Base-by-base conservation (phyloP, 2,329 filamentous ascomycete genomes). In the Beauveria brongniartii region DNA sequence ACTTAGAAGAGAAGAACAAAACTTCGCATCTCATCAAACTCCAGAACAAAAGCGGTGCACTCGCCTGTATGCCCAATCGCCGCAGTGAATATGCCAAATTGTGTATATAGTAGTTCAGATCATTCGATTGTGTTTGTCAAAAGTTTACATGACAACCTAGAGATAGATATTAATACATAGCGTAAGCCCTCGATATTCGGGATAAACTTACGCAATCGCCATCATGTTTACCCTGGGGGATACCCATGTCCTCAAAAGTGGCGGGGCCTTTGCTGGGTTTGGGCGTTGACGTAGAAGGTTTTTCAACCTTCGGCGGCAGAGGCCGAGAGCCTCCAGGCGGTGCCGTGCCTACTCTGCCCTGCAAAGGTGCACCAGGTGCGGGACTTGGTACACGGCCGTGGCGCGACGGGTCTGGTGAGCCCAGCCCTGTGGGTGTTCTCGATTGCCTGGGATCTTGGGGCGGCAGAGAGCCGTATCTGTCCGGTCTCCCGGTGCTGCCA, bases 241-340 rank as follows among this genome's bases (percentile, higher is more conserved):
- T 93, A 44, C 94, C 94, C 94, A 99, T 99, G 71, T 95, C 92
- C 71, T 97, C 93, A 73, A 99, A 99, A 0, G 94, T 97, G 68
- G 94, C 91, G 1, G 94, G 93, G 12, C 93, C 94, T 70, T 92
- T 90, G 55, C 77, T 75, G 3, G 78, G 65, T 64, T 75, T 72
- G 22, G 75, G 69, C 7, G 77, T 74, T 18, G 67, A 74, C 63
- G 72, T 64, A 63, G 70, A 55, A 48, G 67, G 63, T 63, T 69
- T 55, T n/a, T 61, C 58, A 50, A 30, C 34, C 43, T 54, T 61
- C 12, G 43, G 56, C 30, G 47, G 58, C 40, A 44, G 55, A 12
- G 67, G 67, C n/a, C 66, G 63, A n/a, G 64, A 64, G 53, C 67
- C 67, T 37, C 69, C 68, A 0, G 74, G 72, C 10, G 76, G 74